Base-by-base conservation (phyloP, 257 asterid species). In the Plantago ovata region DNA sequence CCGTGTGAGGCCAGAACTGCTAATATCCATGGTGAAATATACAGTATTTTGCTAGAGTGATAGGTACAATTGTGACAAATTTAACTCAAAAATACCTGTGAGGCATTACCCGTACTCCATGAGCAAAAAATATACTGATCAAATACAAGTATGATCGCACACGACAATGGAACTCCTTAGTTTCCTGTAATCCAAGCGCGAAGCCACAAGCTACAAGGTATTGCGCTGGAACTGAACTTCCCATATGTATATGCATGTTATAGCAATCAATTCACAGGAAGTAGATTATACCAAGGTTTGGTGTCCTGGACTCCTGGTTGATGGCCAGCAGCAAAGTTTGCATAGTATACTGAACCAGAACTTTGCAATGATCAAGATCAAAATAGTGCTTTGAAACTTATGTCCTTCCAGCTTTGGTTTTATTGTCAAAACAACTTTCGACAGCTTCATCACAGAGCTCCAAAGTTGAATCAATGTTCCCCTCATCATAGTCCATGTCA, bases 391-490 rank as follows among this genome's bases (percentile, higher is more conserved):
- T 45, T 60, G 16, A 59, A 16, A 51, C 45, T 77, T 62, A 74
- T 33, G 62, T 63, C 56, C 58, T 67, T 64, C 77, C 74, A 18
- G 55, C 63, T 69, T 70, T 73, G 54, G 51, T 55, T 52, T 62
- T 58, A 43, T 64, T 59, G 61, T 63, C 32, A 23, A 80, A 68
- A 66, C 80, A 77, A 58, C 68, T 81, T 59, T 92, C 98, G 41
- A 85, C 73, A 28, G 81, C 86, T 73, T 92, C 96, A 72, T 85
- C 93, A 73, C 95, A 85, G 72, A 92, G 94, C 79, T 73, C 82
- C 78, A 92, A 78, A 47, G 87, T 75, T 53, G 58, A 52, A 77
- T 84, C 96, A 46, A 85, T 64, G 53, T 88, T 77, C 53, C 97
- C 97, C 41, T 84, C 90, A 53, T 82, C 78, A 68, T 71, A 88